Base-by-base conservation (phyloP, 2,329 filamentous ascomycete species). In the Gaeumannomyces tritici region DNA sequence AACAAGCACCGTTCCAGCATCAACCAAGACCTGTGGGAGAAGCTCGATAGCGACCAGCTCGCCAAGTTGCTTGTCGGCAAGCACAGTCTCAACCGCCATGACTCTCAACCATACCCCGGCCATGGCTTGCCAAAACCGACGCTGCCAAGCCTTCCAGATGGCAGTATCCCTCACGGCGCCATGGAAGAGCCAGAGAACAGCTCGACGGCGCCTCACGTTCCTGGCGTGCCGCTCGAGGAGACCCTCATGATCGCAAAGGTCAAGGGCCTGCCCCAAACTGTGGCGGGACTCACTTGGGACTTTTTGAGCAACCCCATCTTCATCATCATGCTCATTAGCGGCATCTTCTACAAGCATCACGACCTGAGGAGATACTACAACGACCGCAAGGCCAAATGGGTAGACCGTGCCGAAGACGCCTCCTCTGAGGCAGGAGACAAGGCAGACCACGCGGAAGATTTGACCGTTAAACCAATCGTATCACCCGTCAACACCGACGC, bases 261-360 rank as follows among this genome's bases (percentile, higher is more conserved):
- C 62, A 80, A 77, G 68, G 73, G 76, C 31, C 70, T 87, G 1
- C 82, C 81, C 1, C 75, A 79, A 56, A 77, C 78, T 28, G 82
- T 79, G 0, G 74, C 76, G 0, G 76, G 80, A 55, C 83, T 76
- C 62, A 72, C 84, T 11, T 70, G 81, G 8, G 83, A 86, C 56
- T 79, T 87, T 15, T 69, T 87, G 56, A 80, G 76, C 62, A 86
- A 86, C 64, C 83, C 83, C 0, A 75, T 80, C 12, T 71, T 82
- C 11, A 75, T 83, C 8, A 68, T 82, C 3, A 66, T 83, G 21
- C 71, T 82, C 28, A 66, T 78, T n/a, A 66, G 74, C 9, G 70
- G 80, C 5, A 66, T 81, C 7, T 77, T 77, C 60, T 75, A 79
- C 12, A 71, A 73, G 58, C 71, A 73, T 4, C 71, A 70, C 59